Evolutionary conservation across 1,284 basidiomycete species (phyloP), one percentile per base, ranked within the genome.

Genomic region (Cutaneotrichosporon cavernicola): DNA sequence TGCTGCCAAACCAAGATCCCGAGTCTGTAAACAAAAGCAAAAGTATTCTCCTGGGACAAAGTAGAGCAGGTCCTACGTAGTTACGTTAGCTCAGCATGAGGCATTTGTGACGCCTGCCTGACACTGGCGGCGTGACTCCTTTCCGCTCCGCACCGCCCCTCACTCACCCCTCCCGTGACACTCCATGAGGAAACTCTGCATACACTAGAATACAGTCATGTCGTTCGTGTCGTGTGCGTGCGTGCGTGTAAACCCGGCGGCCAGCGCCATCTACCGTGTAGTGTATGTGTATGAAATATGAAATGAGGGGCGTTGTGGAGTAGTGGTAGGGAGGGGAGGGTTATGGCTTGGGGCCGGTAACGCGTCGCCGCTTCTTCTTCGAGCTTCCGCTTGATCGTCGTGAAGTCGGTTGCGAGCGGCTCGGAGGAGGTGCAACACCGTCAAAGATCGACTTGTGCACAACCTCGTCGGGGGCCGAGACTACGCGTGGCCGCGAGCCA

Each of bases 381-480:
- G 49, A 43, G 21, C 34, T 30, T 4, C 14, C 50, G 50, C 34
- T 40, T 7, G 49, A 51, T 2, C 58, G 58, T 4, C 58, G 46
- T 3, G 58, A 58, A 2, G n/a, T 26, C 16, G 26, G 40, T 18
- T 34, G 43, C 16, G 46, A 31, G 16, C 36, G 30, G 3, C 14
- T 4, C 10, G 43, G 22, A 26, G 26, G 26, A 5, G 53, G 53
- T 11, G 53, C 34, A 11, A 56, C 21, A 8, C 55, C 57, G 7
- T 58, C 62, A 38, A 63, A 63, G 21, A 63, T 63, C 21, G 57
- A 59, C 51, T 63, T 63, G 52, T 47, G 62, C 32, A 63, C 62
- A 6, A 63, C 62, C 43, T 63, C 55, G 5, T 58, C 57, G 53
- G 53, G 53, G 10, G 53, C 53, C 22, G 53, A 56, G 34, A 56